Evolutionary conservation across 352 stramenopile species (phyloP).

Genomic region (Chrysophaeum taylorii): DNA sequence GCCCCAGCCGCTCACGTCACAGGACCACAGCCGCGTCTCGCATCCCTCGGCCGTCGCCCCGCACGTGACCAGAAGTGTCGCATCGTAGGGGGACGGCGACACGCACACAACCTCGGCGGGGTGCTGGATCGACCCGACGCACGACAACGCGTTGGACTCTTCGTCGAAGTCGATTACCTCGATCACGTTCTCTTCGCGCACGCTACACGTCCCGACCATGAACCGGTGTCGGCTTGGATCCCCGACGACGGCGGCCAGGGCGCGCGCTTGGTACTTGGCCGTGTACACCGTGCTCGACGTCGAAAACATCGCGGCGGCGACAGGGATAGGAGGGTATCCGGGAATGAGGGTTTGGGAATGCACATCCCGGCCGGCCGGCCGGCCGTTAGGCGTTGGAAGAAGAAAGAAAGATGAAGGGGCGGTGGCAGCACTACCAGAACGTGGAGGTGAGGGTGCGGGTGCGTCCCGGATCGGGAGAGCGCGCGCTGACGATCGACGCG

Average conservation of each 20-base stretch:
- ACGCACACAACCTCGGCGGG: not conserved
- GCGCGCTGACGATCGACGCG: not conserved
- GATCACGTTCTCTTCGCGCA: not conserved
- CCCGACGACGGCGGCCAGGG: not conserved
- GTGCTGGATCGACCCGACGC: not conserved
- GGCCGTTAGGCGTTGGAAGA: too few species aligned
- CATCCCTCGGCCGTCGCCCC: not conserved
- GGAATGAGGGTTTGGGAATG: too few species aligned
- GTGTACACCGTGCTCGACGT: not conserved
- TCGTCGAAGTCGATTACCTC: conserved; percentile 1
- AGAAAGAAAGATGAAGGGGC: too few species aligned
- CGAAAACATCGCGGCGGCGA: conserved; percentile 9
- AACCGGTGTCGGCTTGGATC: not conserved
- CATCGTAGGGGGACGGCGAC: not conserved
- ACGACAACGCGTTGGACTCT: not conserved
- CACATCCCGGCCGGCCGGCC: too few species aligned
- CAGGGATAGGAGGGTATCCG: too few species aligned
- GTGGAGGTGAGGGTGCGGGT: not conserved
- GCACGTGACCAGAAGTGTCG: not conserved
- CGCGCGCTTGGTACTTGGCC: not conserved
- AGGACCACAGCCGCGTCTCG: not conserved
- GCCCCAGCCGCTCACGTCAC: not conserved
- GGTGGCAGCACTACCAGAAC: not conserved
- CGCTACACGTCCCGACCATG: not conserved
- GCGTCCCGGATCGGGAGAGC: too few species aligned